Percentiles rank a stretch among this genome's conserved stretches.
Evolutionary conservation across 2,329 filamentous ascomycete species (phyloP).

Genomic region (Phoma sp.): DNA sequence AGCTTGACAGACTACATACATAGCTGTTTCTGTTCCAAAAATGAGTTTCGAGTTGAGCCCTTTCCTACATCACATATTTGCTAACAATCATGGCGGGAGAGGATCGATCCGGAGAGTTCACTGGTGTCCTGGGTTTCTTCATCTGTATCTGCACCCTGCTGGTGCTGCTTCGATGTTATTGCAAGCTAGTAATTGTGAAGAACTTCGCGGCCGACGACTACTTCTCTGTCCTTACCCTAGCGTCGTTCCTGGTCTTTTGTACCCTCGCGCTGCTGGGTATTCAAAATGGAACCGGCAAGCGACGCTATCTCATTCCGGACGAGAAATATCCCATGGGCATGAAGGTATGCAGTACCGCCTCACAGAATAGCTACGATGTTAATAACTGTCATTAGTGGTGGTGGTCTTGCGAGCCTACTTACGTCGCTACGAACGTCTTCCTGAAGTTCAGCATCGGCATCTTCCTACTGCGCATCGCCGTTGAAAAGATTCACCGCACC

Average conservation of each 20-base stretch:
- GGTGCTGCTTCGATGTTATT: slow-evolving; percentile 24
- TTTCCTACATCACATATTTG: not conserved
- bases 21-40: not conserved
- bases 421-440: slow-evolving; percentile 16
- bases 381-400: slow-evolving; percentile 17
- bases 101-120: slow-evolving; percentile 24
- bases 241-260: slow-evolving; percentile 23
- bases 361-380: not conserved
- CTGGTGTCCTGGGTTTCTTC: slow-evolving; percentile 24
- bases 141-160: slow-evolving; percentile 20
- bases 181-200: slow-evolving; percentile 26
- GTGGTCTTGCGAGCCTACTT: slow-evolving; percentile 25
- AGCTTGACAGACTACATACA: not conserved
- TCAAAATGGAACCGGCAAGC: slow-evolving; percentile 22
- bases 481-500: slow-evolving; percentile 16
- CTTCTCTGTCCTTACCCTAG: slow-evolving; percentile 24
- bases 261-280: slow-evolving; percentile 17
- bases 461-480: slow-evolving; percentile 22
- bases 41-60: not conserved
- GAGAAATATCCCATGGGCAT: slow-evolving; percentile 21
- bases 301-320: slow-evolving; percentile 21
- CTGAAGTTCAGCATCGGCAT: slow-evolving; percentile 22
- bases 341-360: slow-evolving; percentile 15
- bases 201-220: slow-evolving; percentile 25
- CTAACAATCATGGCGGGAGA: slow-evolving; percentile 17